Conservation (phyloP, 139 green algal genomes). For the Ettlia oleoabundans region DNA sequence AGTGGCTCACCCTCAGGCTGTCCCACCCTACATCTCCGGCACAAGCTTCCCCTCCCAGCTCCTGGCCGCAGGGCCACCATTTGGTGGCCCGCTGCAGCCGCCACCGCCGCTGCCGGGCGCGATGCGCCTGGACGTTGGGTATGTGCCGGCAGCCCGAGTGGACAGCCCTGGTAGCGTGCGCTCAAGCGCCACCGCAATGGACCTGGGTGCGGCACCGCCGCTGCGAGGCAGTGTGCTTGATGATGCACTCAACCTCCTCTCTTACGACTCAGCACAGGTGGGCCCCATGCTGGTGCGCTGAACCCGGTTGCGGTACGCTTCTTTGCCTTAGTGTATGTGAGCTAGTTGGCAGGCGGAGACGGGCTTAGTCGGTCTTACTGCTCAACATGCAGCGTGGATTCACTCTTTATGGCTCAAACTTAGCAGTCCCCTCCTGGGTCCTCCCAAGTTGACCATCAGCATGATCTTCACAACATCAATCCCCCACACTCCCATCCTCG, state of each 20-base stretch:
- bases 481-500: not conserved
- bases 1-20: too few relatives aligned
- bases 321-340: too few relatives aligned
- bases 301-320: not conserved
- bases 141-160: not conserved
- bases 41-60: not conserved
- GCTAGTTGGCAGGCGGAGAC: too few relatives aligned
- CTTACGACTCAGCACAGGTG: slow-evolving; percentile 31
- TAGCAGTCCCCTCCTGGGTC: too few relatives aligned
- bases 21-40: not conserved
- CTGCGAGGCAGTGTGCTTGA: slow-evolving; percentile 32
- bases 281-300: not conserved
- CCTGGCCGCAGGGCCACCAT: not conserved
- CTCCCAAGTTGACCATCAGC: too few relatives aligned
- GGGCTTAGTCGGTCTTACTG: too few relatives aligned
- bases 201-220: not conserved
- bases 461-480: too few relatives aligned
- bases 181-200: slow-evolving; percentile 7
- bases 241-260: slow-evolving; percentile 45
- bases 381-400: too few relatives aligned
- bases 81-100: slow-evolving; percentile 7
- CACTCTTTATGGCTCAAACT: too few relatives aligned
- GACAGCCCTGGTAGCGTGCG: not conserved
- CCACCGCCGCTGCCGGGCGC: slow-evolving; percentile 22
- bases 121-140: not conserved